Evolutionary conservation across 352 stramenopile species (phyloP).

Genomic region (Pythium coloratum): DNA sequence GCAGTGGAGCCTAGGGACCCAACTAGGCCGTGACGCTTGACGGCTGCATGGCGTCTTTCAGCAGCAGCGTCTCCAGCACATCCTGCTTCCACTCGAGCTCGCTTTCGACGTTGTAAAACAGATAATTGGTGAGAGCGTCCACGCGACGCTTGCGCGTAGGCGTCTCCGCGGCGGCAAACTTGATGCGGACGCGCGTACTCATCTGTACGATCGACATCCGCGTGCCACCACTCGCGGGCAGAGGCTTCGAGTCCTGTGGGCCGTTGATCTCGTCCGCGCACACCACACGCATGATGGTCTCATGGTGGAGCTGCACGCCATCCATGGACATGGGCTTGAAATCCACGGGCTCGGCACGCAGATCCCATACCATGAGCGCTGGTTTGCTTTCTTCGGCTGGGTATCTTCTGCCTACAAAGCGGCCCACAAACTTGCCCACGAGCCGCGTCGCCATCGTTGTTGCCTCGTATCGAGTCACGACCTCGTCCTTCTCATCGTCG

Average conservation of each 20-base stretch:
- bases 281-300: conserved; percentile 14
- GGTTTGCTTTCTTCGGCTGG: not conserved
- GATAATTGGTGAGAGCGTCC: conserved; percentile 15
- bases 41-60: not conserved
- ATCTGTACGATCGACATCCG: conserved; percentile 15
- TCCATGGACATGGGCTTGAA: conserved; percentile 24
- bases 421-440: conserved; percentile 19
- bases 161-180: conserved; percentile 14
- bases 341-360: conserved; percentile 15
- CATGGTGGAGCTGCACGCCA: conserved; percentile 10
- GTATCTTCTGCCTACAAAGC: conserved; percentile 5
- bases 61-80: conserved; percentile 19
- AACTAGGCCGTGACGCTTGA: not conserved
- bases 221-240: not conserved
- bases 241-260: not conserved
- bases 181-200: conserved; percentile 13
- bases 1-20: not conserved
- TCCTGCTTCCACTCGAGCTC: conserved; percentile 24
- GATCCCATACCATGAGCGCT: conserved; percentile 14
- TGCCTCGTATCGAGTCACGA: conserved; percentile 19
- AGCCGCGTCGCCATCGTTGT: conserved; percentile 10
- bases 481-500: conserved; percentile 1
- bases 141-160: conserved; percentile 18
- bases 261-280: conserved; percentile 8
- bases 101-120: conserved; percentile 17